phyloP scores from a whole-genome alignment of 2,329 filamentous ascomycete species.

The Colletotrichum sp. region DNA sequence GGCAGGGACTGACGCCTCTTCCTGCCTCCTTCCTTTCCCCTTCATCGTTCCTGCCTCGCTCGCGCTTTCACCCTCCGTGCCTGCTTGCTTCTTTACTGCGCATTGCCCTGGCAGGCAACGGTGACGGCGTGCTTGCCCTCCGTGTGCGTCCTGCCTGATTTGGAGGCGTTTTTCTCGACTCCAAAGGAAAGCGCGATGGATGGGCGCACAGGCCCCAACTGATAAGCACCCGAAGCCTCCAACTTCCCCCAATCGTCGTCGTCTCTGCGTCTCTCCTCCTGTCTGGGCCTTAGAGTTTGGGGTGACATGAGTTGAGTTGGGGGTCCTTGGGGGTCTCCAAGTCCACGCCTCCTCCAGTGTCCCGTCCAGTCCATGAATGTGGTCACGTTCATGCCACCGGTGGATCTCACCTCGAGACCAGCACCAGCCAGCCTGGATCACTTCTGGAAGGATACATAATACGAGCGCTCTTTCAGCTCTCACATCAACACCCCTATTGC shows the following conservation, averaged over 20 bases:
- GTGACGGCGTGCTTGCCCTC: not conserved
- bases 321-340: not conserved
- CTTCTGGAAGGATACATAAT: not conserved
- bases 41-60: not conserved
- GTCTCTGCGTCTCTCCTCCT: not conserved
- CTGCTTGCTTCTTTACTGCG: not conserved
- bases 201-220: constrained; percentile 14
- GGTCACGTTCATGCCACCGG: not conserved
- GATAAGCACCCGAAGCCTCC: constrained; percentile 11
- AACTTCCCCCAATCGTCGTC: not conserved
- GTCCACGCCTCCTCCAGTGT: not conserved
- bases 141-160: constrained; percentile 5
- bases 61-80: not conserved
- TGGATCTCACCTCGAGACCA: not conserved
- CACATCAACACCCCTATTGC: not conserved
- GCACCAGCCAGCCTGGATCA: not conserved
- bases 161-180: not conserved
- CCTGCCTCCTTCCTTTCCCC: not conserved
- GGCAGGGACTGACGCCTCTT: not conserved
- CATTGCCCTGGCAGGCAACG: not conserved
- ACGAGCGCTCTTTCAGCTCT: not conserved
- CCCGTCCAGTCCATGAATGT: not conserved
- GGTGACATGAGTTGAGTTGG: constrained; percentile 11
- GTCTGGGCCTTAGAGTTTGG: constrained; percentile 13
- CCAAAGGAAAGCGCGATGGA: not conserved